phyloP scores from a whole-genome alignment of 805 yeast genomes.

The Kuraishia piskuri region DNA sequence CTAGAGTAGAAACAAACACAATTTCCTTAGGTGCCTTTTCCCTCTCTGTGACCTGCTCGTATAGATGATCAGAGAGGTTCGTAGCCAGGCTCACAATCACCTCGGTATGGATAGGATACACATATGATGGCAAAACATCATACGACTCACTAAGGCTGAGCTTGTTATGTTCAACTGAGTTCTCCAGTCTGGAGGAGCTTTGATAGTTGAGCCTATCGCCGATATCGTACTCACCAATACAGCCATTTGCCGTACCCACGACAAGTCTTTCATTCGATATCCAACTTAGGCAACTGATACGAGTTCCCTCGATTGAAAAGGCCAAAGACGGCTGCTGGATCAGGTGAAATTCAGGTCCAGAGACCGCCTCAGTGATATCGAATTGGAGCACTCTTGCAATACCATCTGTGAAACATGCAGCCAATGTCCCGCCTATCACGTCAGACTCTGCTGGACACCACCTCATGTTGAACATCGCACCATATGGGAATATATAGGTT shows the following conservation, averaged over 20 bases:
- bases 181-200: neutral
- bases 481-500: conserved; percentile 12
- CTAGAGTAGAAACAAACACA: conserved; percentile 11
- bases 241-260: conserved; percentile 19
- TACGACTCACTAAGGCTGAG: neutral
- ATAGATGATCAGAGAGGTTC: conserved; percentile 12
- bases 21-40: too few species aligned
- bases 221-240: conserved; percentile 18
- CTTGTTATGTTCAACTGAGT: neutral
- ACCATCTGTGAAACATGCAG: conserved; percentile 21
- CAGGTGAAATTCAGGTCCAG: too few species aligned
- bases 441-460: conserved; percentile 11
- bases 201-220: neutral
- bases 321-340: conserved; percentile 9
- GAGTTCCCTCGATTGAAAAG: conserved; percentile 11
- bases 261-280: conserved; percentile 14
- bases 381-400: conserved; percentile 15
- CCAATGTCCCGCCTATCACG: conserved; percentile 7
- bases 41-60: too few species aligned
- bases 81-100: conserved; percentile 15
- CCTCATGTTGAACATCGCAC: conserved; percentile 17
- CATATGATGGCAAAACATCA: conserved; percentile 13
- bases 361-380: conserved; percentile 6
- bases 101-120: conserved; percentile 14
- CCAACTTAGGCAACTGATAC: conserved; percentile 18